Evolutionary conservation across 768 basidiomycete species (phyloP), one percentile per base, ranked within the genome.

Genomic region (Podaxis rugospora): DNA sequence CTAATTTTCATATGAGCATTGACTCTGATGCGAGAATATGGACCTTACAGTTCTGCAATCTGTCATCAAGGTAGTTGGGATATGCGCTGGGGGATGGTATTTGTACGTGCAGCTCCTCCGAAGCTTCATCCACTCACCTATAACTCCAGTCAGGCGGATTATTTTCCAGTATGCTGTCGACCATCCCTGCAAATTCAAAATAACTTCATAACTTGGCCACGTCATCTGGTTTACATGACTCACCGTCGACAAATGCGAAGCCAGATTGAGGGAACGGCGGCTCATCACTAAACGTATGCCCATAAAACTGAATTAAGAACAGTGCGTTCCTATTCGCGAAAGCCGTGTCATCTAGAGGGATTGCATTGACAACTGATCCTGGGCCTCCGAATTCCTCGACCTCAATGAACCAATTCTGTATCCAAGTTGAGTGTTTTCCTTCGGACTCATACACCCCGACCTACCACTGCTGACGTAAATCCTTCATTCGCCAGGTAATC

Each of bases 231-330:
- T 27, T 2, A 51, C 6, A 36, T 21, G 16, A 57, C 72, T 63
- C 67, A 71, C 76, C 76, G 62, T 82, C 75, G 5, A 85, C 65
- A 62, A 83, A 79, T 0, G 71, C 66, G 52, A 82, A 77, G 0
- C 82, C 83, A 11, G 68, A 67, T 2, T 63, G 53, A 2, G 83
- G 81, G 67, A 75, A 83, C 0, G 80, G 80, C 2, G 78, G 75
- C 0, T 63, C 57, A 5, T 67, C 63, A 52, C 68, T 71, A 1
- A 63, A 53, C 3, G 78, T 74, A 1, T 77, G 79, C 0, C 80
- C 81, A 64, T 85, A 83, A 62, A 83, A 72, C 64, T 84, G 83
- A 55, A 83, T 74, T 1, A 75, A 76, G 53, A 82, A 81, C 39
- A 79, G 66, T 0, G 77, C 74, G 62, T 69, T 70, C 23, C 83